These are phyloP conservation scores for Coniochaeta pulveracea DNA, from an alignment of 2,329 filamentous ascomycete species.

Conservation along the genomic window DNA sequence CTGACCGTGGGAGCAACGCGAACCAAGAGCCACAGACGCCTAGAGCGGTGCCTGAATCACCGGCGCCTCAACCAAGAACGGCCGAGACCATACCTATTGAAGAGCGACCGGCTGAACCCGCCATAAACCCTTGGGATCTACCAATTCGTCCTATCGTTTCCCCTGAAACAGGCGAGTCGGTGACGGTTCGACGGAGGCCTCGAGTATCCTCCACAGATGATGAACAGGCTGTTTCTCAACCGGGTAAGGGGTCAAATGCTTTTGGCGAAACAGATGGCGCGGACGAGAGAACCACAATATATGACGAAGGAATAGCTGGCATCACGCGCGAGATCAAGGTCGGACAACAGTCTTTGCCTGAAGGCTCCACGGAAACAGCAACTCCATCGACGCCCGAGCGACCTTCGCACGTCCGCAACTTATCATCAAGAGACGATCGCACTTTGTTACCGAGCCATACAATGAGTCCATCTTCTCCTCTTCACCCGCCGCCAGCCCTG, in stretches of 20 bases:
- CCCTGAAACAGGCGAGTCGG: background rate
- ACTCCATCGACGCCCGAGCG: no score
- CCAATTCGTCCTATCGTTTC: background rate
- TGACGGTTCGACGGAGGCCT: background rate
- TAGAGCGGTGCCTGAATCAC: no score
- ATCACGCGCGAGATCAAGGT: background rate
- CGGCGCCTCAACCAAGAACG: background rate
- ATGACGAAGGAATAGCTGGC: background rate
- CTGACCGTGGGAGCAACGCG: no score
- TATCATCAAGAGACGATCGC: no score
- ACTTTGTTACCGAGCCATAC: conserved; percentile 1
- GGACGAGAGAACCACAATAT: background rate
- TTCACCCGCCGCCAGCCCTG: background rate
- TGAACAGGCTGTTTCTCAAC: background rate
- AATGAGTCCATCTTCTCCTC: background rate
- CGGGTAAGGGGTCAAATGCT: conserved; percentile 1
- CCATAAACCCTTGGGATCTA: conserved; percentile 7
- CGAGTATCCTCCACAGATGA: background rate
- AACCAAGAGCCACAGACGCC: no score
- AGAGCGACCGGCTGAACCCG: conserved; percentile 6
- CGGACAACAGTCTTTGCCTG: no score
- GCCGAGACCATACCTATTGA: conserved; percentile 4
- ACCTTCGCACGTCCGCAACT: no score
- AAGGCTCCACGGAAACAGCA: no score
- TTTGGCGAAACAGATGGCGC: conserved; percentile 1